A percentile compares a stretch with the other conserved stretches of the same genome.
These are phyloP conservation scores for Picochlorum sp. DNA, from an alignment of 139 green algal species.

Conservation along the genomic window DNA sequence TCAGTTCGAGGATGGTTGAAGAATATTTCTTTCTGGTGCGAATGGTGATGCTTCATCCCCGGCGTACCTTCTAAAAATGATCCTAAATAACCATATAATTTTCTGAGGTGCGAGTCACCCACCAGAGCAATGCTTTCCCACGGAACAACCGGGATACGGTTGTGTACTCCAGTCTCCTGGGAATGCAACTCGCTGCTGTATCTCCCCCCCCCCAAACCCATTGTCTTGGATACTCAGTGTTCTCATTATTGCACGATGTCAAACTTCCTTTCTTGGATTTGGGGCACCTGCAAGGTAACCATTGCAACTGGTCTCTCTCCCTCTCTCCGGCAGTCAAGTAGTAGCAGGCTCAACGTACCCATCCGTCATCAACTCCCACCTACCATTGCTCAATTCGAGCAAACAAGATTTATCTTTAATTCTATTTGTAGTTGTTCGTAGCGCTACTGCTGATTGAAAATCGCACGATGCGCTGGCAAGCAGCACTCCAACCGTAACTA, in stretches of 20 bases:
- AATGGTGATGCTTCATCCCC: neutral
- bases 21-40: neutral
- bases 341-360: neutral
- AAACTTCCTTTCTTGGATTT: neutral
- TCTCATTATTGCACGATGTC: neutral
- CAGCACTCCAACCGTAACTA: neutral
- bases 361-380: neutral
- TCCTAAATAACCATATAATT: conserved; percentile 1
- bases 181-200: neutral
- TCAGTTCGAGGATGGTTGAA: no score
- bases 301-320: no score
- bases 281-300: neutral
- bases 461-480: neutral
- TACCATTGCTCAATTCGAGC: neutral
- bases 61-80: neutral
- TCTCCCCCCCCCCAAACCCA: neutral
- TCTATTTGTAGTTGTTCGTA: neutral
- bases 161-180: neutral
- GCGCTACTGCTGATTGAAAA: neutral
- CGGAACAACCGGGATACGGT: neutral
- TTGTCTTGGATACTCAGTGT: conserved; percentile 1
- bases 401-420: conserved; percentile 1
- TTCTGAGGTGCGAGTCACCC: conserved; percentile 1
- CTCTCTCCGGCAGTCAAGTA: no score
- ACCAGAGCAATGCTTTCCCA: conserved; percentile 1